Evolutionary conservation across 2,329 filamentous ascomycete genomes (phyloP).

Genomic region (Penicillium sp.): DNA sequence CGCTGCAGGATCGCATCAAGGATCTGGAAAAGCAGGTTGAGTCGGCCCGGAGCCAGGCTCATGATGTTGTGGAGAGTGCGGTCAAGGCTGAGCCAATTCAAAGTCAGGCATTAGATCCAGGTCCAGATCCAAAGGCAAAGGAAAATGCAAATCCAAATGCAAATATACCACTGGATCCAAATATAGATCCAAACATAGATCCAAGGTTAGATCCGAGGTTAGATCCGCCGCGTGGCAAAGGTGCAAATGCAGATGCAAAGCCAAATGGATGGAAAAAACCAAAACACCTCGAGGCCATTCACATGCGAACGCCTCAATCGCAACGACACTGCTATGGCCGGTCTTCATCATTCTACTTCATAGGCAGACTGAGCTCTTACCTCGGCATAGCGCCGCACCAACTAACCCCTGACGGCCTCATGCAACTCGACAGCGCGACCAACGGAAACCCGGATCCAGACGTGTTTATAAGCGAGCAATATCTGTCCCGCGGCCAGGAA

Average conservation of each 20-base stretch:
- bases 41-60: neutral
- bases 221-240: neutral
- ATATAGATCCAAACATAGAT: no score
- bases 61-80: neutral
- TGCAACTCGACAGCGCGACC: neutral
- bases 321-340: constrained; percentile 10
- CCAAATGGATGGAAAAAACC: neutral
- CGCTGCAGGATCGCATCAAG: constrained; percentile 6
- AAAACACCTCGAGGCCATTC: constrained; percentile 6
- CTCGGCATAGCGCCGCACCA: neutral
- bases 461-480: constrained; percentile 3
- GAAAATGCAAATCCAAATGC: no score
- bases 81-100: neutral
- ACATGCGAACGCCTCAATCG: neutral
- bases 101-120: neutral
- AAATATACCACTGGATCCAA: neutral
- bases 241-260: neutral
- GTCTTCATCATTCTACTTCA: constrained; percentile 11
- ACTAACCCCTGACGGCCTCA: neutral
- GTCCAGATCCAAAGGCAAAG: no score
- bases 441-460: neutral
- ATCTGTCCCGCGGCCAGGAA: constrained; percentile 7
- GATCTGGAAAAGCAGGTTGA: constrained; percentile 8
- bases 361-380: constrained; percentile 8
- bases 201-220: no score